phyloP scores from a whole-genome alignment of 1,284 basidiomycete genomes.

The Cystobasidium pallidum region DNA sequence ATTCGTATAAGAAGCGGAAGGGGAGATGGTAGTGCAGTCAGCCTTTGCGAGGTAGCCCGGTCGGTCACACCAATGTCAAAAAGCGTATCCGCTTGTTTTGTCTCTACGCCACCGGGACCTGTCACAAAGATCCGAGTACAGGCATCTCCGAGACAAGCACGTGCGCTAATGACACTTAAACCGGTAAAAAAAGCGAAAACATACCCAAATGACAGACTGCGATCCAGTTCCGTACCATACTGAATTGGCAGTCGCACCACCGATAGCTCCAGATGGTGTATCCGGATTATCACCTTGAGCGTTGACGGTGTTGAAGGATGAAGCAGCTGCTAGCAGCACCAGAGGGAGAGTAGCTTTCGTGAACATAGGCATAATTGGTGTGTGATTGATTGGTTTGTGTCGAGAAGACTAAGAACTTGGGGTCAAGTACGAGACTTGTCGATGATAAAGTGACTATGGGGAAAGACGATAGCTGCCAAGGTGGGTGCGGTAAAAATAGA shows the following conservation, averaged over 20 bases:
- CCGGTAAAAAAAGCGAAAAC: not conserved
- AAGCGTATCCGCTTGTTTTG: not conserved
- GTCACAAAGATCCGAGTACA: not conserved
- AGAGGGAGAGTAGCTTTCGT: not conserved
- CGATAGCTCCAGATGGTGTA: slow-evolving; percentile 7
- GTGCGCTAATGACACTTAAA: not conserved
- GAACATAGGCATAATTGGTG: slow-evolving; percentile 3
- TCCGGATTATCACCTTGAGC: not conserved
- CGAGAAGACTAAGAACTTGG: too few relatives aligned
- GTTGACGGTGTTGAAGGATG: slow-evolving; percentile 3
- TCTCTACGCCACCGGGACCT: not conserved
- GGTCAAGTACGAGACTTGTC: too few relatives aligned
- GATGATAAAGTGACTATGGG: too few relatives aligned
- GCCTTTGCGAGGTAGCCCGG: too few relatives aligned
- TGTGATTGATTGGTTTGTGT: too few relatives aligned
- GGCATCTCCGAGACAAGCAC: not conserved
- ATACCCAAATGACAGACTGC: slow-evolving; percentile 12
- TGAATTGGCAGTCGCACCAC: slow-evolving; percentile 3
- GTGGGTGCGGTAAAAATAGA: not conserved
- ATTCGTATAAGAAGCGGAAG: too few relatives aligned
- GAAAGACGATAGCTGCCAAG: too few relatives aligned
- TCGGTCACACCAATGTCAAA: too few relatives aligned
- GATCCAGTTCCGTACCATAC: slow-evolving; percentile 17
- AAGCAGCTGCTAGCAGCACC: not conserved
- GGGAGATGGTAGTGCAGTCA: too few relatives aligned